Evolutionary conservation across 371 early-diverging fungal species (phyloP).

Genomic region (Mortierella sp.): DNA sequence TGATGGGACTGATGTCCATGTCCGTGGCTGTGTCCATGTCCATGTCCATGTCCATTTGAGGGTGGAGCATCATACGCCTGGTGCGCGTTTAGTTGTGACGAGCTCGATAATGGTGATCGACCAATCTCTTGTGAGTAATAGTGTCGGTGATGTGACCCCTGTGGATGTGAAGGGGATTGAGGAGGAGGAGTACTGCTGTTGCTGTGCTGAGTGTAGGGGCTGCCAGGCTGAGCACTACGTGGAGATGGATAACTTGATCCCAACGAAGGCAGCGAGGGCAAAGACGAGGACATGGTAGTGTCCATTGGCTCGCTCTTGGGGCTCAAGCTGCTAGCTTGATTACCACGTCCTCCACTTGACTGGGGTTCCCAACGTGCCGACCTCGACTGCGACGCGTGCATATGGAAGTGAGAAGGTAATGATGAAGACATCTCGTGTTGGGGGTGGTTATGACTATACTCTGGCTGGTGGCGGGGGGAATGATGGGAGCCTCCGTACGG

Average conservation of each 20-base stretch:
- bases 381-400: constrained; percentile 27
- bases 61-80: constrained; percentile 19
- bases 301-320: constrained; percentile 52
- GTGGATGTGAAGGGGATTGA: constrained; percentile 25
- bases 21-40: constrained; percentile 11
- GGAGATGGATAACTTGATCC: constrained; percentile 25
- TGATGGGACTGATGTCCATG: constrained; percentile 32
- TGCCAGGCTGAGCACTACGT: constrained; percentile 22
- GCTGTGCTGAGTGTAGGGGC: constrained; percentile 41
- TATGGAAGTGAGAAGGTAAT: constrained; percentile 50
- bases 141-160: constrained; percentile 34
- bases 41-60: constrained; percentile 8
- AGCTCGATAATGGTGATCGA: constrained; percentile 35
- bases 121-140: constrained; percentile 47
- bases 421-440: constrained; percentile 55
- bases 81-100: constrained; percentile 20
- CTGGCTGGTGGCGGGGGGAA: constrained; percentile 24
- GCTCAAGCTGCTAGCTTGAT: constrained; percentile 38
- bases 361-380: constrained; percentile 51
- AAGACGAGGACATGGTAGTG: constrained; percentile 44
- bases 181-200: constrained; percentile 23
- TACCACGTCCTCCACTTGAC: constrained; percentile 15
- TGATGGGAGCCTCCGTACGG: constrained; percentile 12
- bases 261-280: constrained; percentile 36
- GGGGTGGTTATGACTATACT: constrained; percentile 15